Evolutionary conservation across 2,329 filamentous ascomycete species (phyloP).

Genomic region (Pseudomassariella vexata): DNA sequence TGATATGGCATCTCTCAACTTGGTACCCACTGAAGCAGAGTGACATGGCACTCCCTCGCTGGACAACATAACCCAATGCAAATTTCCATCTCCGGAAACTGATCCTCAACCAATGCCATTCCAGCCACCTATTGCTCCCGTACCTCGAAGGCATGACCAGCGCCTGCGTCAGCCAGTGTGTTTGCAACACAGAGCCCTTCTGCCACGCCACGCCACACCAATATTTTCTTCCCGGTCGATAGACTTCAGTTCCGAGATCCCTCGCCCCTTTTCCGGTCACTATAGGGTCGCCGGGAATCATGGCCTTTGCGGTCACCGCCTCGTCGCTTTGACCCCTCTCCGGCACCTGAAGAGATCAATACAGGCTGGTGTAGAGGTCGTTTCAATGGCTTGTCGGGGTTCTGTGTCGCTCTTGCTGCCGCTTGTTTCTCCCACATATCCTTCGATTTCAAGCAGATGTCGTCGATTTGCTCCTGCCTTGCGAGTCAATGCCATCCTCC

Average conservation of each 20-base stretch:
- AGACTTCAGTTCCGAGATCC: slow-evolving; percentile 17
- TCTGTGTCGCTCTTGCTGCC: slow-evolving; percentile 40
- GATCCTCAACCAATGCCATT: neutral
- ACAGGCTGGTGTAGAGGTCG: slow-evolving; percentile 52
- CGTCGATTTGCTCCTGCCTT: slow-evolving; percentile 55
- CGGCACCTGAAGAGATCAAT: slow-evolving; percentile 37
- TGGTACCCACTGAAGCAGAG: slow-evolving; percentile 31
- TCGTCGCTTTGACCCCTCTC: slow-evolving; percentile 27
- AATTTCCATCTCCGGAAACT: neutral
- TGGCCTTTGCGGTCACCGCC: slow-evolving; percentile 27
- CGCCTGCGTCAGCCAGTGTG: too few relatives aligned
- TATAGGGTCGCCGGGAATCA: slow-evolving; percentile 20
- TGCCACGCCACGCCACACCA: too few relatives aligned
- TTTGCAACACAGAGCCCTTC: too few relatives aligned
- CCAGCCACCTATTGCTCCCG: too few relatives aligned
- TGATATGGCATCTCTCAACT: slow-evolving; percentile 25
- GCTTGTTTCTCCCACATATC: slow-evolving; percentile 53
- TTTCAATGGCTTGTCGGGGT: slow-evolving; percentile 45
- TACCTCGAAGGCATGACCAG: too few relatives aligned
- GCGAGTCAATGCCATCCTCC: slow-evolving; percentile 10
- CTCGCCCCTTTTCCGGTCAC: slow-evolving; percentile 22
- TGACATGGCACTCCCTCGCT: slow-evolving; percentile 43
- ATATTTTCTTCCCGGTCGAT: too few relatives aligned
- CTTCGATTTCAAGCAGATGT: slow-evolving; percentile 54
- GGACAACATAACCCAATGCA: slow-evolving; percentile 23